Evolutionary conservation across 208 protist species (phyloP), one percentile per base, ranked within the genome.

Genomic region (Crithidia fasciculata): DNA sequence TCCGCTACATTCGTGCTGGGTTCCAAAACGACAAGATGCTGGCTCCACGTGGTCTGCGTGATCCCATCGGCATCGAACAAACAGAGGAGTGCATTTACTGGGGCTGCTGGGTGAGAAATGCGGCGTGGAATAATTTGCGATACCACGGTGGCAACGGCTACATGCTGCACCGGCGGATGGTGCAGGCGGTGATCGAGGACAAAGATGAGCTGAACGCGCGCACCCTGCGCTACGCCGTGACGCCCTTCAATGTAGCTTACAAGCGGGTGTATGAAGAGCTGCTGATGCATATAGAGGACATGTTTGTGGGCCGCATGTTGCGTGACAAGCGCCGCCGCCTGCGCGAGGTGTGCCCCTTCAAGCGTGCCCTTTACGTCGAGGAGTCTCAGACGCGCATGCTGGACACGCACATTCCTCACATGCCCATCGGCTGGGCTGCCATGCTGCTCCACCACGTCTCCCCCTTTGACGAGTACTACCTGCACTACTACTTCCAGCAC

Each of bases 401-500:
- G 12, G 36, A 59, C 28, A n/a, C 6, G 58, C 5, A 45, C 4
- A 54, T 19, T 3, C 7, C 7, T 15, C 45, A 13, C 7, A 9
- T 43, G 10, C 28, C 28, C 28, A n/a, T 76, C 15, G 36, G 41
- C 12, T 76, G 62, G 60, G 16, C 53, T 4, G 43, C 71, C 3
- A 40, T 66, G 15, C 55, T 77, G 5, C 43, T 68, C 15, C 74
- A 78, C 53, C 74, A 61, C 50, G 18, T 16, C 28, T 13, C 19
- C 7, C 67, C 74, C 3, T 39, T 43, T 0, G 65, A 78, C 39
- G 15, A 28, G 41, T 69, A 69, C 47, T 58, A 16, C n/a, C 19
- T 72, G 58, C 74, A 73, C 36, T 53, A 72, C 52, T 78, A 41
- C 52, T 78, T 78, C 66, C 66, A 40, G 12, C 52, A 49, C 7